A percentile compares a stretch with the other conserved stretches of the same genome.
phyloP scores from a whole-genome alignment of 2,329 filamentous ascomycete genomes.

The Scopulariopsis brevicaulis region DNA sequence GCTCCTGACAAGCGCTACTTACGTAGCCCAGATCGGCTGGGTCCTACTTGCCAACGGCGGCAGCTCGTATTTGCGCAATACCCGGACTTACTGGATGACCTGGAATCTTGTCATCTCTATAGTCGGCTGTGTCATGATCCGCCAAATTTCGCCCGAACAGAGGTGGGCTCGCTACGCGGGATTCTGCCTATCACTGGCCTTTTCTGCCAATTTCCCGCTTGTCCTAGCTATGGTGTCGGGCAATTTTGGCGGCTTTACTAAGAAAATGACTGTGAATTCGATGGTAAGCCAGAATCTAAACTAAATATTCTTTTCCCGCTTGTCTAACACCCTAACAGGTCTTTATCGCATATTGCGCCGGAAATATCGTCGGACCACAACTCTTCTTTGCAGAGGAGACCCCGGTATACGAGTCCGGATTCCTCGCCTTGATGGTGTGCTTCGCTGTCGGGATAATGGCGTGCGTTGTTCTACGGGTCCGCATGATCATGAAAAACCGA shows the following conservation, averaged over 20 bases:
- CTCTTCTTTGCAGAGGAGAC: slow-evolving; percentile 45
- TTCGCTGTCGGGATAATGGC: slow-evolving; percentile 40
- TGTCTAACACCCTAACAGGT: slow-evolving; percentile 10
- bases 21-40: background rate
- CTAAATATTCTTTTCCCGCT: too few relatives aligned
- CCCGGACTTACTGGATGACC: too few relatives aligned
- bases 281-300: too few relatives aligned
- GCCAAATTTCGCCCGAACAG: background rate
- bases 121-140: background rate
- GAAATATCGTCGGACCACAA: slow-evolving; percentile 51
- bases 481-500: slow-evolving; percentile 38
- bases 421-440: slow-evolving; percentile 49
- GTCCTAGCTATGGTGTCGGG: background rate
- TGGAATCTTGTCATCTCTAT: background rate
- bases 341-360: slow-evolving; percentile 48
- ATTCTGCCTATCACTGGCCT: background rate
- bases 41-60: background rate
- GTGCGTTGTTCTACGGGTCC: slow-evolving; percentile 28
- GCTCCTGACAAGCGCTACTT: background rate
- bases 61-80: background rate
- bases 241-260: background rate
- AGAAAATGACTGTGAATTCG: background rate
- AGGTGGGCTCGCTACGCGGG: background rate
- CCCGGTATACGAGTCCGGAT: slow-evolving; percentile 49
- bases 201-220: background rate